Conservation (phyloP, 306 rosid species). For the Hippophae rhamnoides region DNA sequence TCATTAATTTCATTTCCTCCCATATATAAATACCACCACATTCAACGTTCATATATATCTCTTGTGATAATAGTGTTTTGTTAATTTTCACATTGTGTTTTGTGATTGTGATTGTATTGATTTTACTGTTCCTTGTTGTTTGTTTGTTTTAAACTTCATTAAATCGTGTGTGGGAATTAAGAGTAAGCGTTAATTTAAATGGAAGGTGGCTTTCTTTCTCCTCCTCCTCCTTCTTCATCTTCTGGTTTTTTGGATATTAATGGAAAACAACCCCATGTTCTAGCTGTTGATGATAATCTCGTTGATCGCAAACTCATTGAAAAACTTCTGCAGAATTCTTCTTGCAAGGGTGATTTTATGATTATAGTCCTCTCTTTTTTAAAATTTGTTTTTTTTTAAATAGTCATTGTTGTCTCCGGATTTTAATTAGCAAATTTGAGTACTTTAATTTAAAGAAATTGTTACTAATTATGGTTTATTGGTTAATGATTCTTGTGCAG, state of each 20-base stretch:
- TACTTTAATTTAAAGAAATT: no score
- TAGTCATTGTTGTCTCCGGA: no score
- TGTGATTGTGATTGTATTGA: neutral
- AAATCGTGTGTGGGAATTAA: neutral
- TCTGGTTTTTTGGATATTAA: slow-evolving; percentile 40
- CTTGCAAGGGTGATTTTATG: slow-evolving; percentile 57
- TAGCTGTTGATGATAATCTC: slow-evolving; percentile 79
- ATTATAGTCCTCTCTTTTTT: neutral
- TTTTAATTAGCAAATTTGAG: no score
- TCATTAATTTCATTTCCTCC: slow-evolving; percentile 34
- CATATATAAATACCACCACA: slow-evolving; percentile 27
- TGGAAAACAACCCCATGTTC: slow-evolving; percentile 66
- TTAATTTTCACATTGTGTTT: neutral
- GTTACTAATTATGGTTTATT: no score
- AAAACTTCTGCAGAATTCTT: slow-evolving; percentile 70
- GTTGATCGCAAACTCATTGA: slow-evolving; percentile 79
- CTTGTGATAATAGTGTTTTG: slow-evolving; percentile 31
- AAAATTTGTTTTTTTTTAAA: no score
- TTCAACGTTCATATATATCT: slow-evolving; percentile 31
- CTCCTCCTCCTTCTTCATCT: slow-evolving; percentile 15
- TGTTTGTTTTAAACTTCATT: neutral
- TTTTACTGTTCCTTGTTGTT: neutral
- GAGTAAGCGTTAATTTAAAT: slow-evolving; percentile 1
- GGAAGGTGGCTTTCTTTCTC: slow-evolving; percentile 37
- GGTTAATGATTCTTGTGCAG: slow-evolving; percentile 19